Conservation (phyloP, 495 filamentous ascomycete species). For the Apodospora peruviana region DNA sequence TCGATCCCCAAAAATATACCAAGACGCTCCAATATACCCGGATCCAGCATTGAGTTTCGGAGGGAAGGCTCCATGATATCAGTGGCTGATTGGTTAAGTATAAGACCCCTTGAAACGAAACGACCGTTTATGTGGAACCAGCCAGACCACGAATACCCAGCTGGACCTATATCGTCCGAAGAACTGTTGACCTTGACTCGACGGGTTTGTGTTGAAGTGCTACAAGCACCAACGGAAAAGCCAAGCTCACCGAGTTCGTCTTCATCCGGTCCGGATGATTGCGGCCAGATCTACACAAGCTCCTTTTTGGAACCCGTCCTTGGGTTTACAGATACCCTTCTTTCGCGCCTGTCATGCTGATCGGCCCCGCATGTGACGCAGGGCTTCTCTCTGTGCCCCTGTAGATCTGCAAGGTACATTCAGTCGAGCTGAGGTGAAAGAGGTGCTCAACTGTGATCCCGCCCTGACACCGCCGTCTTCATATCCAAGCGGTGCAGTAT, state of each 20-base stretch:
- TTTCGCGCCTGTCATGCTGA: not conserved
- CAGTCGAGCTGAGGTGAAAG: not conserved
- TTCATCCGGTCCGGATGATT: conserved; percentile 11
- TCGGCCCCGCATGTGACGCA: not conserved
- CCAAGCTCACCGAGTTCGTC: not conserved
- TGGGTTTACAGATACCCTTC: not conserved
- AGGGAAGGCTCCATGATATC: no score
- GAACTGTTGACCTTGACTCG: not conserved
- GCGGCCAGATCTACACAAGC: conserved; percentile 9
- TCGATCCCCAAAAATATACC: no score
- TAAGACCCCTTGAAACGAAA: not conserved
- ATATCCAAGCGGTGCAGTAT: no score
- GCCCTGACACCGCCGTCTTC: no score
- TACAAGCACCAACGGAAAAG: not conserved
- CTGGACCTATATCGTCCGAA: not conserved
- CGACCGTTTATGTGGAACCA: conserved; percentile 1
- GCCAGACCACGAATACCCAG: not conserved
- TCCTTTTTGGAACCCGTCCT: not conserved
- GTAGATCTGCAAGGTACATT: conserved; percentile 5
- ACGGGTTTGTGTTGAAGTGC: not conserved
- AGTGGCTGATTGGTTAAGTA: conserved; percentile 3
- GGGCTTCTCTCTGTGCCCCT: not conserved
- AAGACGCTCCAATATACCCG: no score
- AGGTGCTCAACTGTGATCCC: not conserved
- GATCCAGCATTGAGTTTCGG: no score